phyloP scores from a whole-genome alignment of 192 early-diverging fungal genomes.

The Nowakowskiella sp. region DNA sequence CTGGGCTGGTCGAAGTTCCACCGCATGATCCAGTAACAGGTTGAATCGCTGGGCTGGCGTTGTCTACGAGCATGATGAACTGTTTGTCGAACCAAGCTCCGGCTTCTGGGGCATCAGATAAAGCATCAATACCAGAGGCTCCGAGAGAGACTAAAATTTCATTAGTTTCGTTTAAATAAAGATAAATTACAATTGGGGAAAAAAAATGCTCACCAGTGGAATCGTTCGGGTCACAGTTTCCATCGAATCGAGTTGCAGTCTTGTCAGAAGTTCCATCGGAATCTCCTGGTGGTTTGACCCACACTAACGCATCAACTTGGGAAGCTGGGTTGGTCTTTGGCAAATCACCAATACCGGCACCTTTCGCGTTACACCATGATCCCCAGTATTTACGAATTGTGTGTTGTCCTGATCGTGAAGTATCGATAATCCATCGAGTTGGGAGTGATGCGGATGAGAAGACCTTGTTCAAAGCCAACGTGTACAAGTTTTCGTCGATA shows the following conservation, averaged over 20 bases:
- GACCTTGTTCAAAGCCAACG: background rate
- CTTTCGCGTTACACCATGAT: conserved; percentile 29
- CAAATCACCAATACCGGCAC: conserved; percentile 20
- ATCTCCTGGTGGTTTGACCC: conserved; percentile 38
- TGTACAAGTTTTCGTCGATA: conserved; percentile 30
- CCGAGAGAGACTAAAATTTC: no score
- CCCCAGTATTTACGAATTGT: conserved; percentile 23
- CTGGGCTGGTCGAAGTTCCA: no score
- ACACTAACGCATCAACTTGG: conserved; percentile 35
- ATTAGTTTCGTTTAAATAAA: no score
- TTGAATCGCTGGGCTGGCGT: conserved; percentile 38
- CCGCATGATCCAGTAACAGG: no score
- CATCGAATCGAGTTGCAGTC: conserved; percentile 23
- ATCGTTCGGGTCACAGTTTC: conserved; percentile 13
- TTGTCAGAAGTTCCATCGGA: conserved; percentile 35
- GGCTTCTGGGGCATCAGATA: conserved; percentile 30
- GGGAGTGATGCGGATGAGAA: conserved; percentile 14
- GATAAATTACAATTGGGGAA: no score
- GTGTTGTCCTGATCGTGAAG: conserved; percentile 18
- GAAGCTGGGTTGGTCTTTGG: conserved; percentile 15
- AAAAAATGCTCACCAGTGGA: no score
- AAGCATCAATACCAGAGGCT: conserved; percentile 18
- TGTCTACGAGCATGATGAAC: conserved; percentile 37
- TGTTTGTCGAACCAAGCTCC: conserved; percentile 39
- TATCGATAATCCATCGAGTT: conserved; percentile 21